Base-by-base conservation (phyloP, 768 basidiomycete species). In the Calocybe cyanea region DNA sequence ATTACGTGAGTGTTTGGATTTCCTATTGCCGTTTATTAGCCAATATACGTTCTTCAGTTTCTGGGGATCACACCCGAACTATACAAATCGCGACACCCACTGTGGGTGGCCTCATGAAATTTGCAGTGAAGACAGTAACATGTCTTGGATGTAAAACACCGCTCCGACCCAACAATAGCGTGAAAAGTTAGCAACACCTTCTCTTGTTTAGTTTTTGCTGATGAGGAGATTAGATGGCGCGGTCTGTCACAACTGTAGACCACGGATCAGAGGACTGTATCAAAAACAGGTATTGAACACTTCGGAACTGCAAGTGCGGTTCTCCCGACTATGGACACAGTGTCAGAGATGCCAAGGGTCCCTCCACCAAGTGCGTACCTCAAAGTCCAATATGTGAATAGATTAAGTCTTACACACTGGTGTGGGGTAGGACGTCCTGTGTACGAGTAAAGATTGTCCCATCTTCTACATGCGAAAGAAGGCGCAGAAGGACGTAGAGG, bases 401-500 rank as follows among this genome's bases (percentile, higher is more conserved):
- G 11, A 13, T 6, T 24, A 51, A 38, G 3, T 28, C 10, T 19
- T 19, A 13, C 32, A 34, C 35, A 20, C 45, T 37, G 45, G 36
- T 13, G 18, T 18, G 37, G 19, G 8, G 41, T 41, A 96, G 90
- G 96, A 99, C 60, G 96, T 98, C 7, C 71, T 99, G 21, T 99
- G 95, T 61, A 88, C 91, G 0, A 93, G 90, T 60, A 94, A 90
- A 60, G 96, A 99, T 66, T 99, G 96, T 56, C 96, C 96, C 0
- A 98, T 98, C 49, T 99, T 94, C 67, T 99, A 99, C 63, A 92
- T 96, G 85, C 73, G 96, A 34, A 97, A 97, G 71, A 97, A 97
- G 59, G 85, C 94, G 7, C 96, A 98, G 66, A 97, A 97, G 63
- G 95, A 98, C 59, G 96, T 95, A 0, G 91, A 91, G 51, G 93